These are phyloP conservation scores for Imleria badia DNA, from an alignment of 768 basidiomycete genomes.

Conservation along the genomic window DNA sequence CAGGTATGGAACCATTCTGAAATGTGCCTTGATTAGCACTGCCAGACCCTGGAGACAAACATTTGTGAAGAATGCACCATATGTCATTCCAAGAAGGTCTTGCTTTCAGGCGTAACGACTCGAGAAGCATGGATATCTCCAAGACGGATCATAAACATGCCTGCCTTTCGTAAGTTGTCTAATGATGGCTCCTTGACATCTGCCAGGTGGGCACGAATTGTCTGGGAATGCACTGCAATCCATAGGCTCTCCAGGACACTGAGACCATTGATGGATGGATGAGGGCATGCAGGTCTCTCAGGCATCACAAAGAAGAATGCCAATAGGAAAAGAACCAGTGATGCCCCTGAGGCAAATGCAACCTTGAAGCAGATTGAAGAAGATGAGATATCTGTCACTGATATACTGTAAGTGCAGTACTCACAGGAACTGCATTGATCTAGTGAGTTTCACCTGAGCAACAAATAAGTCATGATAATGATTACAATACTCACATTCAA, in stretches of 20 bases:
- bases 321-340: background rate
- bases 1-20: no score
- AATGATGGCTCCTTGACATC: background rate
- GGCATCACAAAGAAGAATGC: background rate
- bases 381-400: background rate
- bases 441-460: background rate
- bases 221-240: slow-evolving; percentile 3
- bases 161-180: slow-evolving; percentile 3
- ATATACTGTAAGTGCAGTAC: background rate
- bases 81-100: background rate
- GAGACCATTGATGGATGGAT: background rate
- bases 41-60: no score
- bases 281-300: no score
- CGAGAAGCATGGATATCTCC: background rate
- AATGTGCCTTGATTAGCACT: no score
- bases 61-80: background rate
- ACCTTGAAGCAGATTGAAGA: slow-evolving; percentile 3
- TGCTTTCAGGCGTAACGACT: background rate
- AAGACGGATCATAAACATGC: slow-evolving; percentile 6
- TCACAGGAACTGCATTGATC: slow-evolving; percentile 18
- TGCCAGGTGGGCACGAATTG: background rate
- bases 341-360: background rate
- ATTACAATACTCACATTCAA: slow-evolving; percentile 7
- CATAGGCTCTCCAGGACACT: slow-evolving; percentile 15
- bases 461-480: background rate